Evolutionary conservation across 352 stramenopile species (phyloP).

Genomic region (Halophytophthora polymorphica): DNA sequence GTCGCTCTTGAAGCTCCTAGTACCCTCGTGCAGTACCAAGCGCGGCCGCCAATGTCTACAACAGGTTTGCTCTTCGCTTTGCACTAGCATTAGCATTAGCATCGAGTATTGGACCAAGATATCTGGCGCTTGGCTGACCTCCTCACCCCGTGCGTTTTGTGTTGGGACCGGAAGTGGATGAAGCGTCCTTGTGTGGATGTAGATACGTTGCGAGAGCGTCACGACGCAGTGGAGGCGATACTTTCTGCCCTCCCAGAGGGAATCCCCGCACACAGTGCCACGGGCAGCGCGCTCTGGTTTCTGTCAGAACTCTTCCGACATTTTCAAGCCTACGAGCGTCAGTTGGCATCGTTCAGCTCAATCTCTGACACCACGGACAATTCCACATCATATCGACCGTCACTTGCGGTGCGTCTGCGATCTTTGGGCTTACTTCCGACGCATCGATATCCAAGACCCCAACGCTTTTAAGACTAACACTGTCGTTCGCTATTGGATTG

Average conservation of each 20-base stretch:
- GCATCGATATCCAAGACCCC: not conserved
- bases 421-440: not conserved
- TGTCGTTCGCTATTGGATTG: not conserved
- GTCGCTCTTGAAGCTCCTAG: slow-evolving; percentile 22
- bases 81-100: not conserved
- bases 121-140: not conserved
- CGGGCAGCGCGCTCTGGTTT: slow-evolving; percentile 3
- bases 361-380: not conserved
- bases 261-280: not conserved
- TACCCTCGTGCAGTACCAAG: slow-evolving; percentile 24
- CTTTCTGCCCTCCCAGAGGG: not conserved
- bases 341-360: slow-evolving; percentile 11
- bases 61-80: slow-evolving; percentile 8
- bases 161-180: slow-evolving; percentile 17
- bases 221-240: slow-evolving; percentile 20
- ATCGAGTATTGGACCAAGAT: not conserved
- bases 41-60: slow-evolving; percentile 15
- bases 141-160: not conserved
- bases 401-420: slow-evolving; percentile 6
- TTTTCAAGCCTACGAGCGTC: slow-evolving; percentile 22
- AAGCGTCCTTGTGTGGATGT: slow-evolving; percentile 17
- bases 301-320: slow-evolving; percentile 24
- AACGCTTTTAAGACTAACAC: not conserved
- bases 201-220: slow-evolving; percentile 8
- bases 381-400: slow-evolving; percentile 2